Conservation (phyloP, 1,139 yeast species). For the Yamadazyma buinensis region DNA sequence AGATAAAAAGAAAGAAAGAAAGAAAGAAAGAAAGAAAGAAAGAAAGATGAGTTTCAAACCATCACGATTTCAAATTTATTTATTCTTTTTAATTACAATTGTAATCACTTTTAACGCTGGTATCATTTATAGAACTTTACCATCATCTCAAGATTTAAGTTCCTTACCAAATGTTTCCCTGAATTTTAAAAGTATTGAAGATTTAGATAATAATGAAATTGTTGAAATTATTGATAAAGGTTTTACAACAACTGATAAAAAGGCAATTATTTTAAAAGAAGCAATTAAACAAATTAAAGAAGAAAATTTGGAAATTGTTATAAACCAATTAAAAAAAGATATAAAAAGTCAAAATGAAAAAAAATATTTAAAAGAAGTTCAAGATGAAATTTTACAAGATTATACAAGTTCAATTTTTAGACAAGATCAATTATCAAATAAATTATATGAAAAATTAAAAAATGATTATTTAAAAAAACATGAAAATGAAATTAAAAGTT, state of each 20-base stretch:
- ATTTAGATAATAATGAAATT: slow-evolving; percentile 3
- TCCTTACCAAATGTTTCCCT: neutral
- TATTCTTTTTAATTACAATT: neutral
- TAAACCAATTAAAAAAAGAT: slow-evolving; percentile 12
- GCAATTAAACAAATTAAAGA: slow-evolving; percentile 9
- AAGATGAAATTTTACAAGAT: slow-evolving; percentile 14
- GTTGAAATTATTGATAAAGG: slow-evolving; percentile 1
- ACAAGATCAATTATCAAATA: slow-evolving; percentile 17
- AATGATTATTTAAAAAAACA: slow-evolving; percentile 18
- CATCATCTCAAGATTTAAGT: neutral
- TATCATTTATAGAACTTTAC: neutral
- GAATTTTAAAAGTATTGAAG: neutral
- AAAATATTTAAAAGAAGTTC: slow-evolving; percentile 9
- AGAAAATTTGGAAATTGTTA: slow-evolving; percentile 8
- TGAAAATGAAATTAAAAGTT: slow-evolving; percentile 15
- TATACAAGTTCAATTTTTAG: slow-evolving; percentile 20
- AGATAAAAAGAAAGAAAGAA: too few relatives aligned
- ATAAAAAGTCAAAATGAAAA: slow-evolving; percentile 11
- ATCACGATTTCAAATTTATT: too few relatives aligned
- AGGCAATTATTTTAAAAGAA: slow-evolving; percentile 4
- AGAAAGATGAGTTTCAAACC: too few relatives aligned
- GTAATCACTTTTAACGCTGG: neutral
- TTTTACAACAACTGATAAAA: neutral
- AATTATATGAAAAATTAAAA: slow-evolving; percentile 20
- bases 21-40: too few relatives aligned